A percentile compares a stretch with the other conserved stretches of the same genome.
phyloP scores from a whole-genome alignment of 192 early-diverging fungal genomes.

The Umbelopsis sp. region DNA sequence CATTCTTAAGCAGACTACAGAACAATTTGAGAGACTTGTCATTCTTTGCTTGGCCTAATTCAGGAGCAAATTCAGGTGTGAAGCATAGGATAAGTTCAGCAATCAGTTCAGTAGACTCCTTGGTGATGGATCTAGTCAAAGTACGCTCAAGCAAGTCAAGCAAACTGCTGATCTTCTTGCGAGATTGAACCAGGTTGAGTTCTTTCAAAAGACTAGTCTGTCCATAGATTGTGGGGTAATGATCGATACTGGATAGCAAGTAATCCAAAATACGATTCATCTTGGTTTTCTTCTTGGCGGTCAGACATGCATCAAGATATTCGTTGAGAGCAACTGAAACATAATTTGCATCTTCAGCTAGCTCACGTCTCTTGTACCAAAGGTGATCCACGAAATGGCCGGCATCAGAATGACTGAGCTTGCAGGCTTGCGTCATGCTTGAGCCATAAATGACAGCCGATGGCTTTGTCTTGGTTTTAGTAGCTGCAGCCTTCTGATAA shows the following conservation, averaged over 20 bases:
- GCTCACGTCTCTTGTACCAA: conserved; percentile 46
- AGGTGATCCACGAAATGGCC: conserved; percentile 52
- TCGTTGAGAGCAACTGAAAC: conserved; percentile 22
- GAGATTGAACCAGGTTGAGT: conserved; percentile 50
- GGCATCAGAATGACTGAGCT: conserved; percentile 50
- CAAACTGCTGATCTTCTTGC: conserved; percentile 61
- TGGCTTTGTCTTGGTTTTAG: conserved; percentile 52
- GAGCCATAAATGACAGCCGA: conserved; percentile 62
- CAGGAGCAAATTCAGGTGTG: conserved; percentile 42
- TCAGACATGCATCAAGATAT: conserved; percentile 12
- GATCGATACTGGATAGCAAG: conserved; percentile 57
- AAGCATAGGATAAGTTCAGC: conserved; percentile 56
- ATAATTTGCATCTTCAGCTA: conserved; percentile 46
- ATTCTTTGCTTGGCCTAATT: conserved; percentile 48
- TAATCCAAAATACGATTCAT: conserved; percentile 43
- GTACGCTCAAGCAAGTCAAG: conserved; percentile 57
- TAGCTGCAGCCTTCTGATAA: conserved; percentile 21
- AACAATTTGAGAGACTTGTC: conserved; percentile 52
- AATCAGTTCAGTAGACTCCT: conserved; percentile 33
- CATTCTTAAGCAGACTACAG: conserved; percentile 49
- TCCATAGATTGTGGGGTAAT: conserved; percentile 37
- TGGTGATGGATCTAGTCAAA: conserved; percentile 42
- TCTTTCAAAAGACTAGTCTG: conserved; percentile 55
- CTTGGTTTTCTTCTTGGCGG: conserved; percentile 27
- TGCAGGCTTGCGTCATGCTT: conserved; percentile 47